Evolutionary conservation across 768 basidiomycete genomes (phyloP).

Genomic region (Tulasnella sp.): DNA sequence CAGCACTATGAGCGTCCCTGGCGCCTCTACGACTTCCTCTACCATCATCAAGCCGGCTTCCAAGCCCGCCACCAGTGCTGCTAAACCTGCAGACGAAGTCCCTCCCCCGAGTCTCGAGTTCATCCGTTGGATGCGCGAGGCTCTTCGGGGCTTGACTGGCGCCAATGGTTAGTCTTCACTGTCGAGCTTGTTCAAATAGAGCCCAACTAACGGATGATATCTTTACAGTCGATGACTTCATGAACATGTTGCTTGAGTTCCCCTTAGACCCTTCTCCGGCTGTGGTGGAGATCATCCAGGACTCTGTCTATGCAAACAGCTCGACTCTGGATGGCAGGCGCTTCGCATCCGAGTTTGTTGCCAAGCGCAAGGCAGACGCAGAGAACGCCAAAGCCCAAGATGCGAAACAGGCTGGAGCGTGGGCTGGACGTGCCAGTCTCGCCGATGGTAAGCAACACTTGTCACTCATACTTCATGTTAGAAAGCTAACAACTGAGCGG

Average conservation of each 20-base stretch:
- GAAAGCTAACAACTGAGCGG: neutral
- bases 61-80: slow-evolving; percentile 17
- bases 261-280: slow-evolving; percentile 77
- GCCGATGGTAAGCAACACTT: slow-evolving; percentile 37
- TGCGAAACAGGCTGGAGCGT: slow-evolving; percentile 18
- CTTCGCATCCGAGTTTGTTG: slow-evolving; percentile 86
- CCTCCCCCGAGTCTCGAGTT: slow-evolving; percentile 72
- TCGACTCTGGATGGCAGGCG: slow-evolving; percentile 90
- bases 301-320: slow-evolving; percentile 88
- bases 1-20: slow-evolving; percentile 22
- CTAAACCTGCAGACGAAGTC: slow-evolving; percentile 46
- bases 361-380: slow-evolving; percentile 76
- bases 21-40: neutral
- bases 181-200: neutral
- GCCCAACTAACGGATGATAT: neutral
- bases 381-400: slow-evolving; percentile 38
- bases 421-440: slow-evolving; percentile 40
- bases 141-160: slow-evolving; percentile 55
- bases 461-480: neutral
- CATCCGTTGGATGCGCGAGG: slow-evolving; percentile 79
- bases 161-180: slow-evolving; percentile 51
- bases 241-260: slow-evolving; percentile 90
- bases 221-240: slow-evolving; percentile 80
- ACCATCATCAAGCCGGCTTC: slow-evolving; percentile 19
- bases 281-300: slow-evolving; percentile 85